Base-by-base conservation (phyloP, 2,329 filamentous ascomycete genomes). In the Sporothrix brasiliensis region DNA sequence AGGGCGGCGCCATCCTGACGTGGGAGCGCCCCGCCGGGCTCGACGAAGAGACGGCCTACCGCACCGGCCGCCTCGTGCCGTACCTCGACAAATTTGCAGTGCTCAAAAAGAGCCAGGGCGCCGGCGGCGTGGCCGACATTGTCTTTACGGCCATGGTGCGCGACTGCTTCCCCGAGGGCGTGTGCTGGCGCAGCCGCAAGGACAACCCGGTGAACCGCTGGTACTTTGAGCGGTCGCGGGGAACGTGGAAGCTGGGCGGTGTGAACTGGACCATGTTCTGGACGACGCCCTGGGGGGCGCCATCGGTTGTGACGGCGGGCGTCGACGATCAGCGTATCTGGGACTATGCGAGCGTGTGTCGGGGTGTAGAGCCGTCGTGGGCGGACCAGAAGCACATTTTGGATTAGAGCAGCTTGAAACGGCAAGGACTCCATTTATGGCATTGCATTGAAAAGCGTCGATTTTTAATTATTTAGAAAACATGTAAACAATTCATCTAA, bases 31-130 rank as follows among this genome's bases (percentile, higher is more conserved):
- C 74, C 14, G 85, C 83, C 0, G 87, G 84, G 0, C 80, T 88
- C 24, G 80, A 82, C 58, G 85, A 88, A 67, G 84, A 88, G 79
- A 83, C 76, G 77, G 86, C 79, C 71, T 81, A 86, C 70, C 80
- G 83, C 21, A 84, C 85, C 49, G 85, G 85, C 1, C 86, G 91
- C 11, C 86, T 93, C 74, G 92, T 99, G 0, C 95, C 95, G 0
- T 99, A 99, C 78, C 85, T 99, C 41, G 95, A 99, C 80, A 99
- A 99, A 79, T 98, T 99, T 77, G 95, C 95, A 0, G 95, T 99
- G 0, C 84, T 97, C 19, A 94, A 92, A 74, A 90, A 89, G 72
- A 91, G 90, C 14, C 95, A 99, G 79, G 95, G 95, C 0, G 92
- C 92, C 0, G 93, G 93, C 1, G 94, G 95, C 3, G 94, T 98